Conservation (phyloP, 306 rosid genomes). For the Acacia crassicarpa region DNA sequence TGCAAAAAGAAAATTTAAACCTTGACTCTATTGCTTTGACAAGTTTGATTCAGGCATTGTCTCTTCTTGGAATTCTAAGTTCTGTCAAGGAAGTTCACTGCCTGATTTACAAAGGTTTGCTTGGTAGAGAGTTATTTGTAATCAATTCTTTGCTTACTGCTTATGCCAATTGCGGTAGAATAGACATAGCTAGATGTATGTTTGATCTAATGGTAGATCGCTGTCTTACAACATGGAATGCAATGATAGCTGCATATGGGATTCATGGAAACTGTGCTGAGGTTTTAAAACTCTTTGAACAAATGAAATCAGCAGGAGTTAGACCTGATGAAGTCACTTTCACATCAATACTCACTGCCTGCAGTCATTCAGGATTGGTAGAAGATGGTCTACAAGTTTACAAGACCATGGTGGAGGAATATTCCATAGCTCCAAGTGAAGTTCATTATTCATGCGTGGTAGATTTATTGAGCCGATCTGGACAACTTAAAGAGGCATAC, state of each 20-base stretch:
- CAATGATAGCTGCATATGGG: conserved; percentile 53
- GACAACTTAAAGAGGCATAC: conserved; percentile 50
- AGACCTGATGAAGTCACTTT: conserved; percentile 51
- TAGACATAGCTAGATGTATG: conserved; percentile 37
- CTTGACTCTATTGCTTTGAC: conserved; percentile 37
- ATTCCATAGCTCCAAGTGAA: conserved; percentile 44
- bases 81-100: conserved; percentile 50
- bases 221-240: conserved; percentile 58
- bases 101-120: conserved; percentile 36
- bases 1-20: conserved; percentile 36
- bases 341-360: conserved; percentile 56
- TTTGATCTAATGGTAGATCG: conserved; percentile 42
- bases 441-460: conserved; percentile 52
- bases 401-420: conserved; percentile 41
- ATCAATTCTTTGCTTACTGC: conserved; percentile 47
- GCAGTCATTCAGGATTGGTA: conserved; percentile 57
- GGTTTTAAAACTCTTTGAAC: conserved; percentile 43
- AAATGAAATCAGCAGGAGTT: conserved; percentile 39
- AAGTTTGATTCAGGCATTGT: conserved; percentile 50
- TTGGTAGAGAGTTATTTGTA: conserved; percentile 37
- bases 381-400: conserved; percentile 46
- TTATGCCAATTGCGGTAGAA: conserved; percentile 52
- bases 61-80: conserved; percentile 45
- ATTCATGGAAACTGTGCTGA: conserved; percentile 48
- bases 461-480: conserved; percentile 58